A percentile compares a stretch with the other conserved stretches of the same genome.
Conservation (phyloP, 164 flowering plant species). For the Nymphaea colorata region DNA sequence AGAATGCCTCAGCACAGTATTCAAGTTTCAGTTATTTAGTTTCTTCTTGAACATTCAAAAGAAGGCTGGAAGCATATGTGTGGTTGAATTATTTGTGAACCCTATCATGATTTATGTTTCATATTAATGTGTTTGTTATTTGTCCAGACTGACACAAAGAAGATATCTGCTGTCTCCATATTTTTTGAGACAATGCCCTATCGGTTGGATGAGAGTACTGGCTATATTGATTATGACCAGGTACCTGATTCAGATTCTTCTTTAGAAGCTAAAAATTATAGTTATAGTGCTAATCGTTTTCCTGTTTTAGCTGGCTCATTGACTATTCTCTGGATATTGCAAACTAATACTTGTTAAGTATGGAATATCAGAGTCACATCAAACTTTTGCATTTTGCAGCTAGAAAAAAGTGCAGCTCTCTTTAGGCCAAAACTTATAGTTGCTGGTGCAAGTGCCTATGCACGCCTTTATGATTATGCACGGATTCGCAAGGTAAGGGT, state of each 20-base stretch:
- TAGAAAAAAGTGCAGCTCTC: conserved; percentile 89
- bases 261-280: background rate
- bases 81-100: background rate
- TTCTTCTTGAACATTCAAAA: no score
- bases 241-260: conserved; percentile 9
- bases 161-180: conserved; percentile 82
- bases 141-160: conserved; percentile 61
- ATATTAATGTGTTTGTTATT: background rate
- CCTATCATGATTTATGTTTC: background rate
- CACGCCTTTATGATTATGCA: conserved; percentile 88
- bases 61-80: background rate
- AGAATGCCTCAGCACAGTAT: background rate
- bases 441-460: conserved; percentile 99
- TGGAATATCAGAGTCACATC: background rate
- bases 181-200: conserved; percentile 93
- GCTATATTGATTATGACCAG: conserved; percentile 79
- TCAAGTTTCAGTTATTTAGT: background rate
- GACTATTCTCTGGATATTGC: no score
- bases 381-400: conserved; percentile 21
- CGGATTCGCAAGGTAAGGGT: conserved; percentile 74
- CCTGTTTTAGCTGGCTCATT: background rate
- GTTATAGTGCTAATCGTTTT: background rate
- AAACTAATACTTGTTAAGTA: no score
- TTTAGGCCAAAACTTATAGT: conserved; percentile 90
- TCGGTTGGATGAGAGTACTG: conserved; percentile 71